Evolutionary conservation across 345 rosid genomes (phyloP).

Genomic region (Kernera saxatilis): DNA sequence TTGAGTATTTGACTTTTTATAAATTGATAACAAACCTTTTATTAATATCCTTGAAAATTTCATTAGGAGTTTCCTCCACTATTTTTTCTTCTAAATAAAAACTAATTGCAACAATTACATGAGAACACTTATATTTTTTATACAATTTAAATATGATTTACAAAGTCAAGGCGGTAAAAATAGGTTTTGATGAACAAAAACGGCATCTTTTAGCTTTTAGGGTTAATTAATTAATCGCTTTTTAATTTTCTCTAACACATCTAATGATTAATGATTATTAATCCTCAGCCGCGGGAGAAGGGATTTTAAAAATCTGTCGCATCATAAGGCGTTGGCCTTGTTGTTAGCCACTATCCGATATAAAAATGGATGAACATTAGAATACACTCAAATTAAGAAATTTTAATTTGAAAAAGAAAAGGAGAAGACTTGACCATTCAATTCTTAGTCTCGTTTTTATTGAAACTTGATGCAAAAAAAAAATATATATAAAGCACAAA

Average conservation of each 20-base stretch:
- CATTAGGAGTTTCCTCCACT: neutral
- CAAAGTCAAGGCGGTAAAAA: too few relatives aligned
- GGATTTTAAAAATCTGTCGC: too few relatives aligned
- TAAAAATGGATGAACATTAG: neutral
- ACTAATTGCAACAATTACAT: neutral
- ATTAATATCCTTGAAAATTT: neutral
- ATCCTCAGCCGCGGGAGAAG: neutral
- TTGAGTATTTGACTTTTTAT: constrained; percentile 14
- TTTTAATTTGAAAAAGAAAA: neutral
- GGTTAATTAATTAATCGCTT: too few relatives aligned
- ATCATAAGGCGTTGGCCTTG: neutral
- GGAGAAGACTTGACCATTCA: constrained; percentile 23
- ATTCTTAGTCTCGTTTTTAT: neutral
- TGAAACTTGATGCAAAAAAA: neutral
- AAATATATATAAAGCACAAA: neutral
- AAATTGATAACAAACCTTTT: neutral
- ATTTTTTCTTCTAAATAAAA: neutral
- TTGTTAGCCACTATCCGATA: neutral
- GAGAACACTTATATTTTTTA: neutral
- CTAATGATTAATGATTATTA: too few relatives aligned
- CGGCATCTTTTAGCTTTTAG: neutral
- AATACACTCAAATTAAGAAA: neutral
- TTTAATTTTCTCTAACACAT: too few relatives aligned
- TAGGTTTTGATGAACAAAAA: neutral
- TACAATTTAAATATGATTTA: too few relatives aligned